phyloP scores from a whole-genome alignment of 257 asterid genomes.

The Solanum virginianum region DNA sequence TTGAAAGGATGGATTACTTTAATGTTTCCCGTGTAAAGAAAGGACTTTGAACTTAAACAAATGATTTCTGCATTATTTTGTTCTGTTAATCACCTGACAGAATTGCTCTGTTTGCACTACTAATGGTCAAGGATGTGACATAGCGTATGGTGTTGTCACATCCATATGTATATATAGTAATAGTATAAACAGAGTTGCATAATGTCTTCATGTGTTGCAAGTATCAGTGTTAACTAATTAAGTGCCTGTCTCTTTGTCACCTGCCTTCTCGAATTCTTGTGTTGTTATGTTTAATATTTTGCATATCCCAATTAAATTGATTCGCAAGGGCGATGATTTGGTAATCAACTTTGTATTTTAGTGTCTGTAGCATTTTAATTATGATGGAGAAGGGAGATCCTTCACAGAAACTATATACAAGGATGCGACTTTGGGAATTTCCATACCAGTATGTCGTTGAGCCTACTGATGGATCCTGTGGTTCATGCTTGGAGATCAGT shows the following conservation, averaged over 20 bases:
- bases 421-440: conserved; percentile 93
- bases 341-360: neutral
- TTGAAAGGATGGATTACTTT: neutral
- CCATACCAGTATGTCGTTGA: conserved; percentile 70
- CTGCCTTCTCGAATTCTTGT: neutral
- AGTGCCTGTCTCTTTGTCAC: too few species aligned
- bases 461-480: conserved; percentile 80
- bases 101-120: neutral
- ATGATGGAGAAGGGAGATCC: conserved; percentile 79
- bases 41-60: neutral
- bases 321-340: neutral
- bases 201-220: neutral
- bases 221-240: neutral
- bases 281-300: neutral
- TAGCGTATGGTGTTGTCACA: neutral
- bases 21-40: neutral
- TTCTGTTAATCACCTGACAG: neutral
- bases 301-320: neutral
- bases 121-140: neutral
- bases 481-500: conserved; percentile 48
- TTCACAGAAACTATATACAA: conserved; percentile 47
- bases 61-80: neutral
- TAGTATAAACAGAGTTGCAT: neutral
- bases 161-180: neutral
- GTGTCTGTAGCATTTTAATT: conserved; percentile 16